These are phyloP conservation scores for Umbelopsis sp. DNA, from an alignment of 192 early-diverging fungal species.

Conservation along the genomic window DNA sequence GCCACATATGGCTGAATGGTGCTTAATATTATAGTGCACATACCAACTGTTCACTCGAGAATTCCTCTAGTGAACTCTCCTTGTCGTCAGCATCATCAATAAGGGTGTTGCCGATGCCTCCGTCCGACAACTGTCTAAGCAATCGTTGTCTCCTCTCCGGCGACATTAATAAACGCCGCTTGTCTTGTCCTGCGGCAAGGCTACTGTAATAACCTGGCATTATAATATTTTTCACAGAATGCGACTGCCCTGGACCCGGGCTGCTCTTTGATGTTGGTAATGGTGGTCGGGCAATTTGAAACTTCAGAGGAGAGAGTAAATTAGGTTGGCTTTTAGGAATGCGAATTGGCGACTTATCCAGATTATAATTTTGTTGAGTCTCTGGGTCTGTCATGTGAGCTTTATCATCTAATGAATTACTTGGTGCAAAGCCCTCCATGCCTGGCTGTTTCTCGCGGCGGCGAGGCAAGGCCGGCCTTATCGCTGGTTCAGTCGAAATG, in stretches of 20 bases:
- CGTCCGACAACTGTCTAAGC: neutral
- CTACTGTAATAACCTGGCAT: slow-evolving; percentile 17
- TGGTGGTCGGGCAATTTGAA: slow-evolving; percentile 5
- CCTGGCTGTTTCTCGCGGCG: slow-evolving; percentile 4
- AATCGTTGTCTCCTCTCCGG: slow-evolving; percentile 6
- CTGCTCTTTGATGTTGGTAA: neutral
- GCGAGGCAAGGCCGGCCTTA: neutral
- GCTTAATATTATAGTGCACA: neutral
- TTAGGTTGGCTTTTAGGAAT: neutral
- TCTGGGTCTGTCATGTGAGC: neutral
- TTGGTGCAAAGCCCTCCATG: slow-evolving; percentile 9
- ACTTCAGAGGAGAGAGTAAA: neutral
- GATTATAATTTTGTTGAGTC: neutral
- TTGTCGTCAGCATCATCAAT: neutral
- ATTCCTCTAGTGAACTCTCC: neutral
- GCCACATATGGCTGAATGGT: neutral
- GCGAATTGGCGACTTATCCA: neutral
- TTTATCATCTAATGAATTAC: neutral
- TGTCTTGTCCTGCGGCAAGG: slow-evolving; percentile 1
- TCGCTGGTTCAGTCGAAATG: neutral
- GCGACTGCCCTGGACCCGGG: neutral
- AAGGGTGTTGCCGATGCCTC: neutral
- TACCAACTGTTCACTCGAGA: neutral
- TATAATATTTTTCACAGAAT: neutral
- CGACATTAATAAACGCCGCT: neutral